A percentile compares a stretch with the other conserved stretches of the same genome.
These are phyloP conservation scores for Penicillium flavigenum DNA, from an alignment of 495 filamentous ascomycete species.

Conservation along the genomic window DNA sequence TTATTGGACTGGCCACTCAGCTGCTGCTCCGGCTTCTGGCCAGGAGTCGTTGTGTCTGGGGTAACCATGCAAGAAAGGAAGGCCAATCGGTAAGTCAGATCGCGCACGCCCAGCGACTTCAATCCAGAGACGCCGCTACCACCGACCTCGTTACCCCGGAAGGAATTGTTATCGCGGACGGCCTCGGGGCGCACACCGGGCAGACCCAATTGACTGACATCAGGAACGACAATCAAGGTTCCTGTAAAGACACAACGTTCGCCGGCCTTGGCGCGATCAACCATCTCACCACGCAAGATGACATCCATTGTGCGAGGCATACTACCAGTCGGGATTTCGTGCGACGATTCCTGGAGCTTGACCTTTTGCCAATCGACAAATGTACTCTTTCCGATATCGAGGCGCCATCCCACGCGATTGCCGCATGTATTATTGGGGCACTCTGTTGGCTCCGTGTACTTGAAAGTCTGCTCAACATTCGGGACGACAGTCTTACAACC, in stretches of 20 bases:
- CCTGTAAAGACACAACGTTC: conserved; percentile 98
- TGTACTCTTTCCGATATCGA: conserved; percentile 95
- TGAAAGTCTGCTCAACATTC: conserved; percentile 96
- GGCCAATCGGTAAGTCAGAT: conserved; percentile 94
- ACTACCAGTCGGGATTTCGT: conserved; percentile 96
- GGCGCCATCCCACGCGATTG: conserved; percentile 85
- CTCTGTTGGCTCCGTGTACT: conserved; percentile 93
- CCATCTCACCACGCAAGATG: conserved; percentile 96
- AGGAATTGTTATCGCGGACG: conserved; percentile 76
- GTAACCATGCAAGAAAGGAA: conserved; percentile 98
- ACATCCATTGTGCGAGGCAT: conserved; percentile 99
- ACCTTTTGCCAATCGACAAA: conserved; percentile 99
- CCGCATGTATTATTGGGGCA: conserved; percentile 90
- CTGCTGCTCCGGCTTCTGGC: conserved; percentile 62
- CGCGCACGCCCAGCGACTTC: conserved; percentile 88
- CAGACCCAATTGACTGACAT: conserved; percentile 91
- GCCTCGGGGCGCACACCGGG: conserved; percentile 83
- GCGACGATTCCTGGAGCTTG: conserved; percentile 94
- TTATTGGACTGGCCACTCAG: conserved; percentile 71
- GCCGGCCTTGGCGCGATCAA: conserved; percentile 93
- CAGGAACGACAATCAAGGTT: conserved; percentile 92
- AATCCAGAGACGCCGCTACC: conserved; percentile 83
- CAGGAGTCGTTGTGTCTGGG: conserved; percentile 79
- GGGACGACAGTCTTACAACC: conserved; percentile 74
- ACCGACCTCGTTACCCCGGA: conserved; percentile 74